Conservation (phyloP, 495 filamentous ascomycete species). For the Cercophora newfieldiana region DNA sequence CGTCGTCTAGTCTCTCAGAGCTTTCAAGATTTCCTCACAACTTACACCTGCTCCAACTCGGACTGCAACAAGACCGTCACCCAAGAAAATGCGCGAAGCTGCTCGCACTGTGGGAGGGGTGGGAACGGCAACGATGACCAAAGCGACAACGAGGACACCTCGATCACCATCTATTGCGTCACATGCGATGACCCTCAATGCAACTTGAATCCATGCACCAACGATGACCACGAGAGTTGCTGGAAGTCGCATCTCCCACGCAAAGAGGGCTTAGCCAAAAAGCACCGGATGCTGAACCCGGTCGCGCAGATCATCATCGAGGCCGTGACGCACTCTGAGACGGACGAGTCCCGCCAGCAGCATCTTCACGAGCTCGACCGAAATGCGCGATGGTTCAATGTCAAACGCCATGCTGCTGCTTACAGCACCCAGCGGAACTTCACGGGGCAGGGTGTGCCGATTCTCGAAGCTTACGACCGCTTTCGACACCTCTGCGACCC, state of each 20-base stretch:
- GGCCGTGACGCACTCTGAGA: not conserved
- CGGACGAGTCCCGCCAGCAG: not conserved
- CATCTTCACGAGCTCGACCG: not conserved
- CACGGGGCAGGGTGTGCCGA: not conserved
- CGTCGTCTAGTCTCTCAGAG: not conserved
- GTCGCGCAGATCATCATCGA: not conserved
- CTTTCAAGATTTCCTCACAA: not conserved
- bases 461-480: not conserved
- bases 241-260: not conserved
- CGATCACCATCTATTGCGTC: not conserved
- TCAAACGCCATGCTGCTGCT: not conserved
- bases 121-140: not conserved
- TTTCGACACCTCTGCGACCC: not conserved
- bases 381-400: not conserved
- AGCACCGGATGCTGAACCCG: not conserved
- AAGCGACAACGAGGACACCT: not conserved
- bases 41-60: not conserved
- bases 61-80: not conserved
- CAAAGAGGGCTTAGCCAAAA: not conserved
- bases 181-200: not conserved
- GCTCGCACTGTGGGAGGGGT: not conserved
- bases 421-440: not conserved
- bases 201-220: not conserved
- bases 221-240: not conserved
- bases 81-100: not conserved